These are phyloP conservation scores for Mucor piriformis DNA, from an alignment of 371 early-diverging fungal species.

Conservation along the genomic window DNA sequence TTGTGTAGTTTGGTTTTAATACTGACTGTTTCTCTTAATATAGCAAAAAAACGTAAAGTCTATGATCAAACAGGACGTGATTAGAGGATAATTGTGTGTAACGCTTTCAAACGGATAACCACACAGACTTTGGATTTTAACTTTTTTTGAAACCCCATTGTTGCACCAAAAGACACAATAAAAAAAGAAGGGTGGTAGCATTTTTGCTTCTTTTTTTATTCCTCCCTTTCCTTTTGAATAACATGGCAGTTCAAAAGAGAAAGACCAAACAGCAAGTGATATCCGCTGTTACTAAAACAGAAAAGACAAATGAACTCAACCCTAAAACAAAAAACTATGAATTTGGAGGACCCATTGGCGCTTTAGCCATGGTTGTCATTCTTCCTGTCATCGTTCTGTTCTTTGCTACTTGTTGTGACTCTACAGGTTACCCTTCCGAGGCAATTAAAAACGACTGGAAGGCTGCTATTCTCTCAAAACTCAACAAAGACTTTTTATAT, in stretches of 20 bases:
- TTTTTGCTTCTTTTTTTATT: neutral
- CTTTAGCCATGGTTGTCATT: conserved; percentile 60
- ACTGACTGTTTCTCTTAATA: neutral
- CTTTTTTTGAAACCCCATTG: neutral
- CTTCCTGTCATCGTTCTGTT: conserved; percentile 65
- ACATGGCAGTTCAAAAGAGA: conserved; percentile 17
- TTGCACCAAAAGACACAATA: neutral
- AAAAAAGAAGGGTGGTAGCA: neutral
- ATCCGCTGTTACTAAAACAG: neutral
- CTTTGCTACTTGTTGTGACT: conserved; percentile 44
- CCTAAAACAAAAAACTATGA: conserved; percentile 67
- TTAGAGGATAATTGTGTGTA: conserved; percentile 4
- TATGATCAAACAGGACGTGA: conserved; percentile 35
- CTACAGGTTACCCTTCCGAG: conserved; percentile 47
- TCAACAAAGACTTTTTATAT: conserved; percentile 25
- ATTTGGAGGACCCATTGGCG: conserved; percentile 87
- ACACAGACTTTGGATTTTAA: conserved; percentile 1
- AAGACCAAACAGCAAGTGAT: neutral
- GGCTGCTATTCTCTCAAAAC: conserved; percentile 17
- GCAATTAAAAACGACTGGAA: conserved; percentile 29
- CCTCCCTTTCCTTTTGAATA: neutral
- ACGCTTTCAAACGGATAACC: neutral
- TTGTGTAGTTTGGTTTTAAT: neutral
- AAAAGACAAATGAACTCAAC: conserved; percentile 41
- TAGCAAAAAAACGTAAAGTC: conserved; percentile 34